Evolutionary conservation across 169 alveolate species (phyloP), one percentile per base, ranked within the genome.

Genomic region (Perkinsus olseni): DNA sequence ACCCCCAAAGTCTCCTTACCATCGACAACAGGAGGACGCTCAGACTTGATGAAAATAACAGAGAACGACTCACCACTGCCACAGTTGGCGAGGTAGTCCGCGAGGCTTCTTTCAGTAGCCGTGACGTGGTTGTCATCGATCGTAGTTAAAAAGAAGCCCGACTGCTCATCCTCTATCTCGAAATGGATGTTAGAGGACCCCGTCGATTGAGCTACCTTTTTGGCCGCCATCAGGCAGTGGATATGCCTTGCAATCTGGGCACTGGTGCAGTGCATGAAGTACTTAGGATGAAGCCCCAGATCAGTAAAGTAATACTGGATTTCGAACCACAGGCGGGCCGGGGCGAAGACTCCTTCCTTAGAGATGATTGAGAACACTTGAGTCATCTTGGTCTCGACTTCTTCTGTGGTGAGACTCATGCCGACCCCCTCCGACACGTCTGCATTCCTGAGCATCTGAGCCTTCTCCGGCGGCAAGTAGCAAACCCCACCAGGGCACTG

Each of bases 221-320:
- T 91, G 38, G 92, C 39, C 0, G 90, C 36, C 38, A 91, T 24
- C 82, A 91, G 74, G 34, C 37, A 36, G 91, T 36, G 36, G n/a
- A 91, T 91, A 48, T 91, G 93, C 51, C 74, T 91, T 10, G 93
- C 93, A n/a, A 91, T 48, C 50, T 91, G 93, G 1, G 51, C 50
- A 13, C 91, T 39, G 17, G 93, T 91, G 91, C 62, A 91, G 50
- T 91, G 93, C 91, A 38, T 74, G 36, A 91, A 91, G 91, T 91
- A 91, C 50, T 45, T 91, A 0, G 37, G 92, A 48, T 91, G 93
- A 39, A 91, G 91, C 50, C 93, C 93, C 36, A 91, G 93, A 38
- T 31, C 74, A n/a, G 48, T 91, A 74, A 91, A 91, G 20, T 39
- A 91, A 45, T 40, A 91, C 39, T 91, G 74, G 74, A 91, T 51